Conservation (phyloP, 179 eudicot species). For the Beta macrorhiza region DNA sequence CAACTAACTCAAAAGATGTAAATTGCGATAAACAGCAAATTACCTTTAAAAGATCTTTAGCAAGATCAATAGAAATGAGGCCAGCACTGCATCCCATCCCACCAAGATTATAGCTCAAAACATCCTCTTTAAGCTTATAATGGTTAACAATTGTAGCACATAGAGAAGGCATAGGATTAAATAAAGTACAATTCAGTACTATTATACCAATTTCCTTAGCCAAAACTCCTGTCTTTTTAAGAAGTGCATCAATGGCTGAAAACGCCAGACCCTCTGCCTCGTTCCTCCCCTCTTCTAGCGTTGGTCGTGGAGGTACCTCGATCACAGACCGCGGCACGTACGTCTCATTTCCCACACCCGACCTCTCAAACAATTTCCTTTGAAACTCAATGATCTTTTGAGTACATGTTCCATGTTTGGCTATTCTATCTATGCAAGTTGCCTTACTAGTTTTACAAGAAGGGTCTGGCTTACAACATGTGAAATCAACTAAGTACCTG, state of each 20-base stretch:
- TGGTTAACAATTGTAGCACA: conserved; percentile 35
- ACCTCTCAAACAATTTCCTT: conserved; percentile 33
- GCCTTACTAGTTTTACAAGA: conserved; percentile 15
- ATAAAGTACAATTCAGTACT: conserved; percentile 32
- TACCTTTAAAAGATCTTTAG: conserved; percentile 35
- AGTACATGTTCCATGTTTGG: conserved; percentile 11
- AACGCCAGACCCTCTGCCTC: conserved; percentile 32
- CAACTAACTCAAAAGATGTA: neutral
- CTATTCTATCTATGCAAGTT: conserved; percentile 27
- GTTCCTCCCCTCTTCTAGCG: conserved; percentile 31
- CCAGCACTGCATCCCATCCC: conserved; percentile 45
- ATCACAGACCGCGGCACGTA: conserved; percentile 33
- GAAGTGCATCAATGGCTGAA: conserved; percentile 34
- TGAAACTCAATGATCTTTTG: conserved; percentile 32
- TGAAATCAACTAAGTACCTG: conserved; percentile 31
- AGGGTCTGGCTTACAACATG: conserved; percentile 35
- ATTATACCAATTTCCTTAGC: conserved; percentile 35
- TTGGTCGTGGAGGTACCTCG: conserved; percentile 26
- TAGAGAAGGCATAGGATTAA: conserved; percentile 36
- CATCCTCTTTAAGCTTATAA: conserved; percentile 36
- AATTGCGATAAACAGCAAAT: neutral
- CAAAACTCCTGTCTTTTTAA: conserved; percentile 28
- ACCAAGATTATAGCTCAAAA: conserved; percentile 34
- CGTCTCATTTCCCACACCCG: conserved; percentile 37
- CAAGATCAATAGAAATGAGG: conserved; percentile 39